A percentile compares a stretch with the other conserved stretches of the same genome.
Evolutionary conservation across 768 basidiomycete species (phyloP).

Genomic region (Auriscalpium microsporum): DNA sequence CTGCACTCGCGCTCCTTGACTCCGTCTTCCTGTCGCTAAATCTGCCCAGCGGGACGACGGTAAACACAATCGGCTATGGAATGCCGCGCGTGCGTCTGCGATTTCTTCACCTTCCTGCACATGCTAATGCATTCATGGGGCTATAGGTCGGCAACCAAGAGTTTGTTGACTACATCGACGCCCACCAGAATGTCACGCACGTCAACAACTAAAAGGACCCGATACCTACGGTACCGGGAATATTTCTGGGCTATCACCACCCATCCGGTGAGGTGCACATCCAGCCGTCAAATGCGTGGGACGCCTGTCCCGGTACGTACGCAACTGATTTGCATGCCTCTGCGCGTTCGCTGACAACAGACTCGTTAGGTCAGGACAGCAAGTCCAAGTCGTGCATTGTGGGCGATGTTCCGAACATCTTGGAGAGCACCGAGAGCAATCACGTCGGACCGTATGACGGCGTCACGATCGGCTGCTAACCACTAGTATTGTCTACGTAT

Average conservation of each 20-base stretch:
- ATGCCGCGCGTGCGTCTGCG: not conserved
- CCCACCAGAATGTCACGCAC: not conserved
- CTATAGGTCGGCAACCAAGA: conserved; percentile 6
- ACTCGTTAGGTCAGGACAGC: not conserved
- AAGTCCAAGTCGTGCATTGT: not conserved
- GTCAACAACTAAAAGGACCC: conserved; percentile 1
- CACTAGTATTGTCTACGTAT: too few species aligned
- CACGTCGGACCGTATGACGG: not conserved
- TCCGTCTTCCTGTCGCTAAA: not conserved
- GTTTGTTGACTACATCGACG: conserved; percentile 4
- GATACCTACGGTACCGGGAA: not conserved
- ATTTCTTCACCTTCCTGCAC: not conserved
- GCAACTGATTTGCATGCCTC: not conserved
- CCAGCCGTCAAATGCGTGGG: not conserved
- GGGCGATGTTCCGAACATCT: not conserved
- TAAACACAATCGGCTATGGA: not conserved
- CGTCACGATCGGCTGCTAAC: not conserved
- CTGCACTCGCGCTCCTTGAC: conserved; percentile 1
- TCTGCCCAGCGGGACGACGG: not conserved
- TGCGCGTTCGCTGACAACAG: not conserved
- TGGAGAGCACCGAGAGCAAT: not conserved
- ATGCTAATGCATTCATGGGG: not conserved
- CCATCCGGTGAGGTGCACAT: not conserved
- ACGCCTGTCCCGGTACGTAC: not conserved
- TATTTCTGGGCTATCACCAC: not conserved